Percentiles rank a stretch among this genome's conserved stretches.
These are phyloP conservation scores for Moesziomyces antarcticus DNA, from an alignment of 1,284 basidiomycete genomes.

Conservation along the genomic window DNA sequence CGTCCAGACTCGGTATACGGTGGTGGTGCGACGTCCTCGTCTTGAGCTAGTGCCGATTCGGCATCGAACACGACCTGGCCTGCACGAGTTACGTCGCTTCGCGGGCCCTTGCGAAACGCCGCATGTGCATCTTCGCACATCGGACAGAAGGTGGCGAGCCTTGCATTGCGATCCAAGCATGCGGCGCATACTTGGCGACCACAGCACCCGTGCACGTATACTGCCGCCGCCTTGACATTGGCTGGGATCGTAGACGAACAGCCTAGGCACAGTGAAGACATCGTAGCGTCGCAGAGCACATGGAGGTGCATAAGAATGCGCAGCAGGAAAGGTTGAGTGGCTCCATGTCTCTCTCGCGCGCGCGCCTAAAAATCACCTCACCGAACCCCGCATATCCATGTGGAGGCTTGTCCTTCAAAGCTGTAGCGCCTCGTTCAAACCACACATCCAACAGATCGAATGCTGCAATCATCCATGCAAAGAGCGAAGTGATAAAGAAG, in stretches of 20 bases:
- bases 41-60: slow-evolving; percentile 1
- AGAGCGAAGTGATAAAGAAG: no score
- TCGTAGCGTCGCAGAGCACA: background rate
- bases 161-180: slow-evolving; percentile 29
- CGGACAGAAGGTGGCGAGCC: slow-evolving; percentile 49
- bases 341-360: no score
- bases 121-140: slow-evolving; percentile 46
- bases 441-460: no score
- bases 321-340: no score
- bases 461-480: no score
- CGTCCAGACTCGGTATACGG: slow-evolving; percentile 17
- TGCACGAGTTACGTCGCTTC: slow-evolving; percentile 40
- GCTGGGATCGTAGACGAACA: slow-evolving; percentile 35
- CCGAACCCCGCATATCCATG: no score
- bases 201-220: slow-evolving; percentile 49
- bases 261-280: slow-evolving; percentile 24
- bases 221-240: slow-evolving; percentile 14
- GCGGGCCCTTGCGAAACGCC: slow-evolving; percentile 45
- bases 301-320: background rate
- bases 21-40: slow-evolving; percentile 18
- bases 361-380: no score
- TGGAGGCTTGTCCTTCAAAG: no score
- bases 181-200: slow-evolving; percentile 22
- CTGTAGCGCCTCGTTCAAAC: no score
- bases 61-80: slow-evolving; percentile 49